These are phyloP conservation scores for Ceratocystis smalleyi DNA, from an alignment of 2,329 filamentous ascomycete genomes.

Conservation along the genomic window DNA sequence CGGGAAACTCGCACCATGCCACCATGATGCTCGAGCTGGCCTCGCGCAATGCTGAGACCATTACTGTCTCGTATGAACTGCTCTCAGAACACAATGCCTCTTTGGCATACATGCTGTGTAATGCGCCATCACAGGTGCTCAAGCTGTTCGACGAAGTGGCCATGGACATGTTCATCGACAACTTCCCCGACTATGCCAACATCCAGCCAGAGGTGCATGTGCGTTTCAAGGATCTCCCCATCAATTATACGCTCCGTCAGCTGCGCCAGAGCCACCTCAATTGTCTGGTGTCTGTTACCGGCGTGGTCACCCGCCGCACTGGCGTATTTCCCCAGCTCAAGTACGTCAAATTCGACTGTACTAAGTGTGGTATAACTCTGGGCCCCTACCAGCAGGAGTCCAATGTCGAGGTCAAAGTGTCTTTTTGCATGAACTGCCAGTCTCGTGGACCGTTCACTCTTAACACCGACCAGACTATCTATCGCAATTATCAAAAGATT, in stretches of 20 bases:
- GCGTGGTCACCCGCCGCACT: constrained; percentile 83
- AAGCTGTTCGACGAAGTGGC: constrained; percentile 94
- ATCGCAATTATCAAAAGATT: constrained; percentile 96
- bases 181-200: constrained; percentile 94
- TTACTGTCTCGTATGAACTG: constrained; percentile 93
- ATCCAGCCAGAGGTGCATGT: constrained; percentile 98
- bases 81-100: constrained; percentile 82
- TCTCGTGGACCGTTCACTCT: constrained; percentile 86
- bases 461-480: constrained; percentile 95
- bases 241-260: constrained; percentile 88
- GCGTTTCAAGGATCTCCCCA: constrained; percentile 84
- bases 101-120: constrained; percentile 87
- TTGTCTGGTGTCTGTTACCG: constrained; percentile 83
- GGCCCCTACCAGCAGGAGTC: constrained; percentile 97
- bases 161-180: constrained; percentile 87
- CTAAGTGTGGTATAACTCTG: constrained; percentile 78
- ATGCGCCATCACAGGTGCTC: constrained; percentile 85
- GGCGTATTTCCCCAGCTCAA: constrained; percentile 97
- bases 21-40: constrained; percentile 89
- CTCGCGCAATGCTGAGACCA: constrained; percentile 87
- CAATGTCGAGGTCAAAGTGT: constrained; percentile 88
- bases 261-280: constrained; percentile 91
- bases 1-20: constrained; percentile 83
- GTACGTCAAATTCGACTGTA: constrained; percentile 96
- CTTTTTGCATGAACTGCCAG: constrained; percentile 92